These are phyloP conservation scores for Ceriops tagal DNA, from an alignment of 345 rosid species.

Conservation along the genomic window DNA sequence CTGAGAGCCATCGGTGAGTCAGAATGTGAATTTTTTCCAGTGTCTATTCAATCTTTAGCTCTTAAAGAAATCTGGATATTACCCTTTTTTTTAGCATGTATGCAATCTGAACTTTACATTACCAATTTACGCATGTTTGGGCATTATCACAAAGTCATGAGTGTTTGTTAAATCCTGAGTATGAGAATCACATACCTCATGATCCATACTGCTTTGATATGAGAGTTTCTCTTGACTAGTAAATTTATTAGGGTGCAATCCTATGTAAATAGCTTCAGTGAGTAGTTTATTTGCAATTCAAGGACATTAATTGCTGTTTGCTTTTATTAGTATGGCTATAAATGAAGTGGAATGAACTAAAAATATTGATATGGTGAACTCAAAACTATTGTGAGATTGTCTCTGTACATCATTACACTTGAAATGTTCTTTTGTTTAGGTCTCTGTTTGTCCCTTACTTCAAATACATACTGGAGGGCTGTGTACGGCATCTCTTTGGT, in stretches of 20 bases:
- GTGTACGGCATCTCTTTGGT: constrained; percentile 55
- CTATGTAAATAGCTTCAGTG: neutral
- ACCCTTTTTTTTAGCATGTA: too few species aligned
- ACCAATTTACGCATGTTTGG: too few species aligned
- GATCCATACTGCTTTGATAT: neutral
- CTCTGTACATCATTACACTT: neutral
- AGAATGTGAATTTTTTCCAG: neutral
- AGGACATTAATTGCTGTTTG: neutral
- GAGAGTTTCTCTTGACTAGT: neutral
- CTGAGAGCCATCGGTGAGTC: constrained; percentile 78
- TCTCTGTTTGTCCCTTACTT: constrained; percentile 89
- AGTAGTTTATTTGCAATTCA: neutral
- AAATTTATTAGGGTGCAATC: neutral
- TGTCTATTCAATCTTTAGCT: neutral
- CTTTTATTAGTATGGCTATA: neutral
- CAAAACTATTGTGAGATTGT: neutral
- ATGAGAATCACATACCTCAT: neutral
- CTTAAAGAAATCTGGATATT: too few species aligned
- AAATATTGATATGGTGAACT: too few species aligned
- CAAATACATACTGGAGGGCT: constrained; percentile 67
- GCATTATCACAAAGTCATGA: too few species aligned
- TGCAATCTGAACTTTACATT: too few species aligned
- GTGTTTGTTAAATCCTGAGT: too few species aligned
- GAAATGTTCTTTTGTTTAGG: constrained; percentile 41
- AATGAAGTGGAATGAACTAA: too few species aligned